Evolutionary conservation across 2,329 filamentous ascomycete genomes (phyloP).

Genomic region (Nothophoma quercina): DNA sequence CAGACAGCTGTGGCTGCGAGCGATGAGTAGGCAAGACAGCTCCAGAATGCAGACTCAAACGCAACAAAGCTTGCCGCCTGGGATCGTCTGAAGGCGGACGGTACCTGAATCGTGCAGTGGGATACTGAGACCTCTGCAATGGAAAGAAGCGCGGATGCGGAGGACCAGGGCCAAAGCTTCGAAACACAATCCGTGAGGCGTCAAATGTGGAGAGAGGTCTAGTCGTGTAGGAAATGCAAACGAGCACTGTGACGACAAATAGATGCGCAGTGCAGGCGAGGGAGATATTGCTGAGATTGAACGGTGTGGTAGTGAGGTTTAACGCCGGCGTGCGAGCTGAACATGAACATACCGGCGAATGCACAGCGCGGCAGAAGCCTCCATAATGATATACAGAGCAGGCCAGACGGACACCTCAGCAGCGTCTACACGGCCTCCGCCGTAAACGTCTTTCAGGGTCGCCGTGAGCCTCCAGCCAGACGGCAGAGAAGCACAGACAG

Average conservation of each 20-base stretch:
- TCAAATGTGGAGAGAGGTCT: constrained; percentile 24
- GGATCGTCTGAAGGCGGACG: constrained; percentile 29
- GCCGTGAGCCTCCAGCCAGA: constrained; percentile 30
- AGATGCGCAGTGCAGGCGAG: constrained; percentile 20
- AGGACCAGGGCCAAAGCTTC: constrained; percentile 45
- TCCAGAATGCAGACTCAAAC: constrained; percentile 33
- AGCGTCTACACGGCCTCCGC: constrained; percentile 29
- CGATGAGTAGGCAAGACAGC: constrained; percentile 30
- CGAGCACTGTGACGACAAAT: constrained; percentile 18
- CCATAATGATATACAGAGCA: constrained; percentile 35
- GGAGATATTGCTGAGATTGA: constrained; percentile 8
- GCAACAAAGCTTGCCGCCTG: constrained; percentile 29
- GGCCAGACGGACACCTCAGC: constrained; percentile 30
- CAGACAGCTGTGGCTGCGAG: constrained; percentile 28
- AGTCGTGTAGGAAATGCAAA: constrained; percentile 34
- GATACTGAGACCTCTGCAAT: constrained; percentile 42
- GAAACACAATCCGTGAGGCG: constrained; percentile 46
- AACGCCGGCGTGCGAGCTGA: constrained; percentile 6
- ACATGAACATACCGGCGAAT: constrained; percentile 14
- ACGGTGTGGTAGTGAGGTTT: constrained; percentile 16
- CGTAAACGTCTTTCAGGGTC: constrained; percentile 32
- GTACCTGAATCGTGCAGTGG: constrained; percentile 33
- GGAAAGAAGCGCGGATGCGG: constrained; percentile 40
- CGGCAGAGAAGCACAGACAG: constrained; percentile 20
- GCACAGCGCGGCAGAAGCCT: constrained; percentile 35